Evolutionary conservation across 164 flowering plant genomes (phyloP), one percentile per base, ranked within the genome.

Genomic region (Pachysandra terminalis): DNA sequence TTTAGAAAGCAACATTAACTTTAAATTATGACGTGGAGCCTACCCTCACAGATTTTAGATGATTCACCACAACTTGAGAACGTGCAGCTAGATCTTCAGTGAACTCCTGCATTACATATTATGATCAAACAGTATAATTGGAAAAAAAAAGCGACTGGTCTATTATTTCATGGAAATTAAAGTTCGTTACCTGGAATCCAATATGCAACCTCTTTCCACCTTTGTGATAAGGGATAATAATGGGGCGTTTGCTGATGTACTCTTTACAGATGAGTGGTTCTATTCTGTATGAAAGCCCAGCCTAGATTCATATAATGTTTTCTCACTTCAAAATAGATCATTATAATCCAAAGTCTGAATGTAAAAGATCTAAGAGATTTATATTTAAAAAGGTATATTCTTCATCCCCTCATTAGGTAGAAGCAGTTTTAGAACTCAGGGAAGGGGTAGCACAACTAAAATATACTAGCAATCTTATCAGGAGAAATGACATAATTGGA

Each of bases 201-300:
- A 95, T 91, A 73, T 95, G 93, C 75, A 95, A 77, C 79, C 99
- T 81, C 81, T 82, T 95, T 67, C 99, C 97, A 74, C 99, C 99
- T 82, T 65, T 89, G 79, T 95, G 97, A 72, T 92, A 92, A 65
- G 99, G 99, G 59, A 95, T 81, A 62, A 88, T 87, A 59, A 90
- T 89, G 13, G 99, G 98, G 17, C 96, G 93, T 72, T 77, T 76
- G 71, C 72, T 66, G 37, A 82, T 22, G 68, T 75, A 89, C 62
- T 92, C 99, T 79, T 90, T 89, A 73, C 98, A 90, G 40, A 92
- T 73, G 64, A 95, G 96, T 63, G 99, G 99, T 72, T 95, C 99
- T 68, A 95, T 63, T 82, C 98, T 95, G 96, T 66, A 76, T n/a
- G 74, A 65, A 64, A 79, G 53, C 54, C 71, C 72, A 75, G 28